These are phyloP conservation scores for Eleusine coracana DNA, from an alignment of 176 grass and related monocot genomes.

Conservation along the genomic window DNA sequence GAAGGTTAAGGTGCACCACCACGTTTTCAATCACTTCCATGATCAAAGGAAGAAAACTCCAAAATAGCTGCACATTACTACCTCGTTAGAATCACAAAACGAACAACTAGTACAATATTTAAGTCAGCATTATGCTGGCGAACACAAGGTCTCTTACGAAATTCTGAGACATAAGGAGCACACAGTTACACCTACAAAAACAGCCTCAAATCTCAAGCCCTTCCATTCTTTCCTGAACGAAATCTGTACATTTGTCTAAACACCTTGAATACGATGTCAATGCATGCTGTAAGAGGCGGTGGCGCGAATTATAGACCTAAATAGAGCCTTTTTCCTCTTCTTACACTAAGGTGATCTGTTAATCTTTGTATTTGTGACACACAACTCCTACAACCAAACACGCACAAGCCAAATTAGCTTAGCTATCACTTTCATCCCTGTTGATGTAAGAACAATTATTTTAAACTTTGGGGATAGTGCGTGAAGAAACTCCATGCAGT, in stretches of 20 bases:
- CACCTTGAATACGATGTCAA: conserved; percentile 25
- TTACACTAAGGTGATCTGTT: conserved; percentile 24
- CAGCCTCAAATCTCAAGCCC: background rate
- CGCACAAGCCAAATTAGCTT: conserved; percentile 35
- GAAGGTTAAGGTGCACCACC: too few species aligned
- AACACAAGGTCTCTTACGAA: too few species aligned
- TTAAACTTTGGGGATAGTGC: conserved; percentile 34
- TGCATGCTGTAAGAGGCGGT: background rate
- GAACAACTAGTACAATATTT: background rate
- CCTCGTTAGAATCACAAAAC: conserved; percentile 2
- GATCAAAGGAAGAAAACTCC: background rate
- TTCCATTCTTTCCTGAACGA: conserved; percentile 23
- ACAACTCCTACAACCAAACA: conserved; percentile 23
- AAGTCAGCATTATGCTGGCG: background rate
- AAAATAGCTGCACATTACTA: background rate
- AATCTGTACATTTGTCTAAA: conserved; percentile 47
- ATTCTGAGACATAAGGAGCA: background rate
- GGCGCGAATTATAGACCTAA: conserved; percentile 6
- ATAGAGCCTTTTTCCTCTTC: conserved; percentile 22
- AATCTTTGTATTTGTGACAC: conserved; percentile 39
- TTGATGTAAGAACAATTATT: conserved; percentile 14
- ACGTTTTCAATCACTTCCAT: too few species aligned
- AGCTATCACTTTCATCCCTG: conserved; percentile 5
- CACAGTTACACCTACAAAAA: background rate
- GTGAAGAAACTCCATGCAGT: conserved; percentile 62